A percentile compares a stretch with the other conserved stretches of the same genome.
These are phyloP conservation scores for Syncephalis fuscata DNA, from an alignment of 371 early-diverging fungal species.

Conservation along the genomic window DNA sequence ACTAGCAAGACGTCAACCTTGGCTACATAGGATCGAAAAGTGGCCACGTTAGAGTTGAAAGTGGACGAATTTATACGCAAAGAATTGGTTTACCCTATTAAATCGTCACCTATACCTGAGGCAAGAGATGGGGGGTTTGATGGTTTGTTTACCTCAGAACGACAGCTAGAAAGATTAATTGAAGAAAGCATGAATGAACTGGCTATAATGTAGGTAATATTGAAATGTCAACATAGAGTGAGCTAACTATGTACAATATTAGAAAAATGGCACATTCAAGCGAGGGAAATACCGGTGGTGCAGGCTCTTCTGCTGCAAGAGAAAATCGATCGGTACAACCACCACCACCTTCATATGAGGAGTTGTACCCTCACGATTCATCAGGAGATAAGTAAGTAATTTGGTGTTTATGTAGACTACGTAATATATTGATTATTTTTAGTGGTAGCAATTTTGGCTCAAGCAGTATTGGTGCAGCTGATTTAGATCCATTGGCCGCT, in stretches of 20 bases:
- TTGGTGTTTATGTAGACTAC: too few relatives aligned
- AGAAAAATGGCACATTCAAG: conserved; percentile 8
- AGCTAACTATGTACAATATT: too few relatives aligned
- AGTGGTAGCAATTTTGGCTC: conserved; percentile 13
- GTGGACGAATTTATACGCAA: conserved; percentile 22
- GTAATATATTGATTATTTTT: neutral
- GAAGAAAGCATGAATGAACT: neutral
- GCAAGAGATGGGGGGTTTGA: neutral
- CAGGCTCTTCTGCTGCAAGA: conserved; percentile 3
- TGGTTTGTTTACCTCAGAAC: neutral
- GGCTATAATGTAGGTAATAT: neutral
- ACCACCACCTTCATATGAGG: conserved; percentile 1
- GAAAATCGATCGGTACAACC: neutral
- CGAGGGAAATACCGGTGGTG: conserved; percentile 14
- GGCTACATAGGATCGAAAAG: conserved; percentile 16
- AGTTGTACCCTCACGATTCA: neutral
- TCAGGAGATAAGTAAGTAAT: neutral
- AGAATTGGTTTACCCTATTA: conserved; percentile 28
- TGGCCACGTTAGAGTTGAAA: conserved; percentile 29
- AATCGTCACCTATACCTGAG: neutral
- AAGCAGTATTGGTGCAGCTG: conserved; percentile 33
- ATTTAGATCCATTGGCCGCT: conserved; percentile 41
- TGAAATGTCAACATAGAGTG: neutral
- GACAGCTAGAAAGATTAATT: neutral
- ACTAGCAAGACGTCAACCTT: neutral